Evolutionary conservation across 2,329 filamentous ascomycete genomes (phyloP), one percentile per base, ranked within the genome.

Genomic region (Phaeophleospora eucalypticola): DNA sequence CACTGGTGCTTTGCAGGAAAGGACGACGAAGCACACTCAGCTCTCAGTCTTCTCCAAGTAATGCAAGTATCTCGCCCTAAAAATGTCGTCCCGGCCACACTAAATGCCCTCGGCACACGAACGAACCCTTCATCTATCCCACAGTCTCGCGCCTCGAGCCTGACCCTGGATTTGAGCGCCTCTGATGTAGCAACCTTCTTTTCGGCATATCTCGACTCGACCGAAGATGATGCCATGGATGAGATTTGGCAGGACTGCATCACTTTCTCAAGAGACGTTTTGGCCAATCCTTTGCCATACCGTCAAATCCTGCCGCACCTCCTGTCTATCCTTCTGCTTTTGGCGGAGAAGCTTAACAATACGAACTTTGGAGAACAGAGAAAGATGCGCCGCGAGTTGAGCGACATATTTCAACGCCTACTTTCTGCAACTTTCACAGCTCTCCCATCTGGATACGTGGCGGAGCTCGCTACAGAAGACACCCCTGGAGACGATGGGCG

Each of bases 201-300:
- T 36, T 87, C 95, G 6, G 87, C 93, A 52, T 98, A 98, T 66
- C 85, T 89, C 0, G 81, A 81, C 21, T 93, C 90, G 0, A 75
- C 97, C 10, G 93, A 98, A 62, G 93, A 98, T 60, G 93, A 98
- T 71, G 87, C 93, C 14, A 91, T 96, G 79, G 93, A 98, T 60
- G 93, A 98, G 68, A 95, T 98, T 40, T 98, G 93, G 93, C 78
- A 83, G 34, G 91, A 98, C 64, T 98, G 91, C 65, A 89, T 90
- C 60, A 81, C 85, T 0, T 98, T 98, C 66, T 68, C 97, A 50
- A 86, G 83, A 53, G 94, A 98, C 64, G 79, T 98, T 20, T 76
- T 98, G 20, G 83, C 85, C 18, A 98, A 98, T 62, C 94, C 93
- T 1, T 89, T 98, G 61, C 93, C 93, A 2, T 91, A 98, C 69